A percentile compares a stretch with the other conserved stretches of the same genome.
Evolutionary conservation across 257 asterid species (phyloP).

Genomic region (Vinca minor): DNA sequence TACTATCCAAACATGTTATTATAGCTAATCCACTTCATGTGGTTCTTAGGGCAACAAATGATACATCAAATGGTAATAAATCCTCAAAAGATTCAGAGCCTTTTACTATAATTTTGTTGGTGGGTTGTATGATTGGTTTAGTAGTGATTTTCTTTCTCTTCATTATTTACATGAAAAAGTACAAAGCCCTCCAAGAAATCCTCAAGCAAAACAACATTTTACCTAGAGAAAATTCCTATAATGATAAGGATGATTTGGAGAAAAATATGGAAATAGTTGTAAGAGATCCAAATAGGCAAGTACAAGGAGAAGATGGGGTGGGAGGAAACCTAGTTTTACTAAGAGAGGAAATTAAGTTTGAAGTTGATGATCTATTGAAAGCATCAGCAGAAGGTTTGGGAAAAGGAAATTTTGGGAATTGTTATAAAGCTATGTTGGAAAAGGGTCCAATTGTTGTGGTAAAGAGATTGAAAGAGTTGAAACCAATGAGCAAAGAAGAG

Average conservation of each 20-base stretch:
- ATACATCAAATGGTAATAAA: conserved; percentile 1
- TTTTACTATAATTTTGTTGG: conserved; percentile 11
- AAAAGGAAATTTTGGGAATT: conserved; percentile 61
- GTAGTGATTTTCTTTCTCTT: conserved; percentile 35
- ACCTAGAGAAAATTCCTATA: conserved; percentile 9
- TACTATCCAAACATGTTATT: conserved; percentile 8
- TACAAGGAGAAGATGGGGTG: conserved; percentile 6
- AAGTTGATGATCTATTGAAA: conserved; percentile 55
- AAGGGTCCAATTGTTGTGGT: conserved; percentile 52
- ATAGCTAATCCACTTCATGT: conserved; percentile 21
- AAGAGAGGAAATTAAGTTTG: conserved; percentile 29
- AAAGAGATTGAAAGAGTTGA: conserved; percentile 55
- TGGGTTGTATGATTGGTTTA: conserved; percentile 21
- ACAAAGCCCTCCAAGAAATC: conserved; percentile 33
- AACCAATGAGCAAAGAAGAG: conserved; percentile 52
- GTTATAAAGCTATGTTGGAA: conserved; percentile 57
- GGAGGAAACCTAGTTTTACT: conserved; percentile 49
- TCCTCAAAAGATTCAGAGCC: neutral
- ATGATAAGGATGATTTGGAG: too few species aligned
- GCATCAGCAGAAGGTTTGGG: conserved; percentile 82
- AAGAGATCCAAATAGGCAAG: conserved; percentile 11
- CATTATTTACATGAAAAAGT: conserved; percentile 46
- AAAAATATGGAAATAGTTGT: neutral
- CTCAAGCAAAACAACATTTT: conserved; percentile 18
- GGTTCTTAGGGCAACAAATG: neutral